Base-by-base conservation (phyloP, 2,329 filamentous ascomycete genomes). In the Zymoseptoria passerinii region DNA sequence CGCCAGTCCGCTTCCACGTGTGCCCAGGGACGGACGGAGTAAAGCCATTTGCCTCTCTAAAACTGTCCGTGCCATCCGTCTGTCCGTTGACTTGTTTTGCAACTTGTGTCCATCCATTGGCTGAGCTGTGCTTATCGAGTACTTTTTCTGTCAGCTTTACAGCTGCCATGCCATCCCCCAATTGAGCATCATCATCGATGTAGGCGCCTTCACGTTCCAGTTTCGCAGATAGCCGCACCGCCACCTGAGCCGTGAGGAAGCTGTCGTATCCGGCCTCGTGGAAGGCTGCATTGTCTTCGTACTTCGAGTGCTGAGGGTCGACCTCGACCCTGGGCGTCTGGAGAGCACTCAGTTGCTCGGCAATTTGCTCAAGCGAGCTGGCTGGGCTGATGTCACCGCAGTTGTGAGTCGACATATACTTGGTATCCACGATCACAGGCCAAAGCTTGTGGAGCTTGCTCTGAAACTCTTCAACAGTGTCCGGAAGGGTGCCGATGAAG, bases 231-330 rank as follows among this genome's bases (percentile, higher is more conserved):
- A 86, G 73, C 56, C 79, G 78, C 54, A 85, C 75, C 63, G 83
- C 80, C 27, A 84, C 75, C 57, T 80, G 78, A 2, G 83, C 83
- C 0, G 83, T 84, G 20, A 85, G 73, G 60, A 82, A 77, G 68
- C 82, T 84, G 67, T 86, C 83, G 62, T 81, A 86, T 7, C 83
- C 83, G 16, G 83, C 83, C 71, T 86, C 83, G 58, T 86, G 83
- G 58, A 78, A 74, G 60, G 75, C 73, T 35, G 67, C 64, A 4
- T 65, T 64, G 19, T 68, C 63, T 28, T 72, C 68, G 61, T 80
- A 80, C 61, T 78, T 68, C 8, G 66, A 66, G 61, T 75, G 72
- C n/a, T 70, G 61, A 52, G 67, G 58, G 48, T 74, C 70, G 0
- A 71, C 73, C 28, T 71, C 65, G 19, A 82, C 74, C 2, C 72